Percentiles rank a stretch among this genome's conserved stretches.
Conservation (phyloP, 208 protist species). For the Crithidia acanthocephali region DNA sequence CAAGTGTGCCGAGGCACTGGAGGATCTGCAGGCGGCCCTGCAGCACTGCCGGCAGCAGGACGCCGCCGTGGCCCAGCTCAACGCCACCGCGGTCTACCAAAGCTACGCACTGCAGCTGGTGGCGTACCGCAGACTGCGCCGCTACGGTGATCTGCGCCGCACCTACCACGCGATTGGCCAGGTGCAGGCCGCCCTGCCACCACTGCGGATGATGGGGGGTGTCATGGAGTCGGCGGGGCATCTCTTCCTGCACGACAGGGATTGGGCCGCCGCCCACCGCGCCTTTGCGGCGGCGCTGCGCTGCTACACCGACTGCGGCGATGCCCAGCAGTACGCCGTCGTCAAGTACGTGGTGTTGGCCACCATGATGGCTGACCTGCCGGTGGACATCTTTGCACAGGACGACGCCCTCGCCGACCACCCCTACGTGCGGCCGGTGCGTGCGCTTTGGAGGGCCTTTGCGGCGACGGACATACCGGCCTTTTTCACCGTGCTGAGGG, state of each 20-base stretch:
- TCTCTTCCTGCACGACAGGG: slow-evolving; percentile 81
- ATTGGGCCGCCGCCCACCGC: slow-evolving; percentile 91
- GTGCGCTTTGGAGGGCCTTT: slow-evolving; percentile 49
- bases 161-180: slow-evolving; percentile 42
- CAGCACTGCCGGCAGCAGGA: slow-evolving; percentile 11
- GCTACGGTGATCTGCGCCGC: slow-evolving; percentile 38
- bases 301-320: slow-evolving; percentile 95
- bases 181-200: slow-evolving; percentile 74
- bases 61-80: slow-evolving; percentile 16
- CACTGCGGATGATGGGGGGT: slow-evolving; percentile 91
- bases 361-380: slow-evolving; percentile 65
- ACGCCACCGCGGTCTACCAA: slow-evolving; percentile 23
- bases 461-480: slow-evolving; percentile 53
- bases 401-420: slow-evolving; percentile 48
- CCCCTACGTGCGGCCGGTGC: slow-evolving; percentile 26
- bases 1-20: slow-evolving; percentile 20
- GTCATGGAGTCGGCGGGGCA: slow-evolving; percentile 93
- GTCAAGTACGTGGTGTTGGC: slow-evolving; percentile 92
- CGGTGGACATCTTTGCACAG: slow-evolving; percentile 43
- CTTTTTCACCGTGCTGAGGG: slow-evolving; percentile 90
- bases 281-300: slow-evolving; percentile 95
- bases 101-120: slow-evolving; percentile 23
- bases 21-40: slow-evolving; percentile 19
- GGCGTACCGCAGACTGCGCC: slow-evolving; percentile 21
- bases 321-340: slow-evolving; percentile 92